Percentiles rank a stretch among this genome's conserved stretches.
phyloP scores from a whole-genome alignment of 2,329 filamentous ascomycete genomes.

The Ophiostoma tasmaniense region DNA sequence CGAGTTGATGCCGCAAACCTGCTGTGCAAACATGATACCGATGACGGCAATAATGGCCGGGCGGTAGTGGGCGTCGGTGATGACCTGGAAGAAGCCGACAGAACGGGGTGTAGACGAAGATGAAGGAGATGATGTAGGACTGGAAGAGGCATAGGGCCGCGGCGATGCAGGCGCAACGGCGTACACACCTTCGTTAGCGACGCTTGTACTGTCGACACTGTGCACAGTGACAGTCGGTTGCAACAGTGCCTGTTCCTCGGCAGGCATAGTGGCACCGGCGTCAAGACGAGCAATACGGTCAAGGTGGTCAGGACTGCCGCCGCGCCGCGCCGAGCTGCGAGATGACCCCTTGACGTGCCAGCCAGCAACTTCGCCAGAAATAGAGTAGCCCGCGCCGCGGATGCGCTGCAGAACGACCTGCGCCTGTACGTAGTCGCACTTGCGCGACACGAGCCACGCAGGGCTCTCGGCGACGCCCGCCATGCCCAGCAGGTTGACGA shows the following conservation, averaged over 20 bases:
- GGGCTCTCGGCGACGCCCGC: conserved; percentile 78
- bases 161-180: conserved; percentile 21
- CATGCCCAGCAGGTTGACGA: conserved; percentile 61
- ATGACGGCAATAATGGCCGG: conserved; percentile 74
- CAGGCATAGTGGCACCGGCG: conserved; percentile 28
- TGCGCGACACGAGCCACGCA: conserved; percentile 63
- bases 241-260: conserved; percentile 65
- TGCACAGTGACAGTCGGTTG: conserved; percentile 19
- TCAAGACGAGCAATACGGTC: neutral
- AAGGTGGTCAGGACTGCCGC: conserved; percentile 26
- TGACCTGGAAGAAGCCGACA: conserved; percentile 56
- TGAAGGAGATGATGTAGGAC: conserved; percentile 9
- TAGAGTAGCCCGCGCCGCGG: conserved; percentile 58
- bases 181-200: neutral
- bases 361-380: conserved; percentile 61
- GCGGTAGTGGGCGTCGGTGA: conserved; percentile 58
- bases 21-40: conserved; percentile 86
- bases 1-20: conserved; percentile 89
- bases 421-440: conserved; percentile 50
- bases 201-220: neutral
- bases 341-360: conserved; percentile 39
- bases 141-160: neutral
- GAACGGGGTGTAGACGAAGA: conserved; percentile 23
- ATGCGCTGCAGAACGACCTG: conserved; percentile 64
- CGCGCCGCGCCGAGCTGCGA: neutral